Conservation (phyloP, 2,329 filamentous ascomycete species). For the Sclerotinia borealis region DNA sequence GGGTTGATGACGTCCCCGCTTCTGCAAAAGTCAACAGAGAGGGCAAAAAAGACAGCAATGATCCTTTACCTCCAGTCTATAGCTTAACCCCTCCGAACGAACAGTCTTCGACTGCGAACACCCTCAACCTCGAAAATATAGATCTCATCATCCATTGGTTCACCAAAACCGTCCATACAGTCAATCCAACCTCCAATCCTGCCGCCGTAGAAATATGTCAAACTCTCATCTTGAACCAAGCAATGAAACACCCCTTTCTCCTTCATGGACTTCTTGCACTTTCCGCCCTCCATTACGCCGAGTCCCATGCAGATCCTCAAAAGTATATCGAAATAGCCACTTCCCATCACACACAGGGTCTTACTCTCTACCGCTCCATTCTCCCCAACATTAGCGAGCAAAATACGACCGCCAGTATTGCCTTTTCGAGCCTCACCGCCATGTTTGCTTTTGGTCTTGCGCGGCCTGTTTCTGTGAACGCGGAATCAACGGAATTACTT, state of each 20-base stretch:
- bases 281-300: background rate
- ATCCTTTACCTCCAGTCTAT: background rate
- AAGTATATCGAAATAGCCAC: background rate
- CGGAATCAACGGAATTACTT: background rate
- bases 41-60: background rate
- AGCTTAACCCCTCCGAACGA: background rate
- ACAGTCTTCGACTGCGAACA: background rate
- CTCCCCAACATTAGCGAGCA: background rate
- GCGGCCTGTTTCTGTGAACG: background rate
- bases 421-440: background rate
- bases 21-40: background rate
- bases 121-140: background rate
- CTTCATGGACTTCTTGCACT: background rate
- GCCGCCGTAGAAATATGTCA: background rate
- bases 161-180: background rate
- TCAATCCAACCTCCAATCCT: background rate
- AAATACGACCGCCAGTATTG: background rate
- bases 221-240: background rate
- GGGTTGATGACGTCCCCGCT: background rate
- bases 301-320: background rate
- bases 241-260: background rate
- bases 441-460: background rate
- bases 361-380: background rate
- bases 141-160: background rate
- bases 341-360: background rate